Base-by-base conservation (phyloP, 441 rosid genomes). In the Gossypium davidsonii region DNA sequence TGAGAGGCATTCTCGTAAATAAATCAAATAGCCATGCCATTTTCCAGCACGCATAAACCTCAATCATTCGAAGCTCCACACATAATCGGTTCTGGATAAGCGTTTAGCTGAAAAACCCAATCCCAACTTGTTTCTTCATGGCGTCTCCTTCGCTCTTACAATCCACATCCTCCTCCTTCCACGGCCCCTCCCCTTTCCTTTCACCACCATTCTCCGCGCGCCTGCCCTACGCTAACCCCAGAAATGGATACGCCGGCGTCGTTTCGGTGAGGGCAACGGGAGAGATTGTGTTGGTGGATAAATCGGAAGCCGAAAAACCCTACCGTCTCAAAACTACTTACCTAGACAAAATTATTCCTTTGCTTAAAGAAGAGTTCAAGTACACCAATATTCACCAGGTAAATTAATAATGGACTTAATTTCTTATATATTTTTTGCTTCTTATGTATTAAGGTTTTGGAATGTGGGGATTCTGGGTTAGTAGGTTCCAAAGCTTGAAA, bases 401-500 rank as follows among this genome's bases (percentile, higher is more conserved):
- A 64, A 25, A 3, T 3, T 6, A 59, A 28, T 18, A 8, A 25
- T 48, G 60, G 14, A 48, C 23, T 11, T 14, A 44, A 65, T 66
- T 34, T 17, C 15, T 51, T 37, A 14, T 26, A 44, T 61, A 2
- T 4, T 52, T 37, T 44, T 42, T 6, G 55, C n/a, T 42, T 14
- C 34, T 49, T 39, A 26, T 6, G 21, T 39, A 14, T 10, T 56
- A 23, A 56, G 28, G 9, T 67, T 23, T 48, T 23, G 18, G 39
- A 67, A 6, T 8, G 42, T 37, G 42, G 39, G 57, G 7, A 25
- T n/a, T 25, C 14, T 67, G 71, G 62, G 20, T 49, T 74, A 92
- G 99, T 74, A 92, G 99, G 98, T 92, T 74, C 99, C 99, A 0
- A 92, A 92, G 84, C 57, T 91, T 21, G 87, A 89, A 64, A 92